These are phyloP conservation scores for Cicer pinnatifidum DNA, from an alignment of 306 rosid species.

Conservation along the genomic window DNA sequence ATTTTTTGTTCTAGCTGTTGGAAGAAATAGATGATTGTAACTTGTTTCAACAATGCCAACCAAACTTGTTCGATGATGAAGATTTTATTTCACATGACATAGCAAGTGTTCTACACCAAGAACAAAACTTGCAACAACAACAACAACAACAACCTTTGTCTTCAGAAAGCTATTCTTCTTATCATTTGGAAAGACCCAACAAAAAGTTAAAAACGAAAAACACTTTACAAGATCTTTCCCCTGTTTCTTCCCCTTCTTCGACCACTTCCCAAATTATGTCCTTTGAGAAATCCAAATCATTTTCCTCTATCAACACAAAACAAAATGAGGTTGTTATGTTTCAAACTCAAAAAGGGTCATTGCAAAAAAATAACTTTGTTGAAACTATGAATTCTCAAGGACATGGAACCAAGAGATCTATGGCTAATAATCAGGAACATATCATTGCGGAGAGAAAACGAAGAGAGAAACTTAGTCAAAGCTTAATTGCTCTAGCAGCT, in stretches of 20 bases:
- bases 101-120: constrained; percentile 27
- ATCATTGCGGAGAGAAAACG: constrained; percentile 79
- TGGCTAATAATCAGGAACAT: constrained; percentile 62
- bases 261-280: constrained; percentile 49
- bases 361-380: background rate
- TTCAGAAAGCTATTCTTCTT: constrained; percentile 52
- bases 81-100: constrained; percentile 47
- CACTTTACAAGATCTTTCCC: background rate
- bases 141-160: constrained; percentile 51
- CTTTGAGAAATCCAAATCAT: constrained; percentile 47
- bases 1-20: constrained; percentile 8
- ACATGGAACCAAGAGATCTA: constrained; percentile 35
- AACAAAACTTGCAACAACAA: constrained; percentile 23
- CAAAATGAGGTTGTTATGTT: background rate
- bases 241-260: constrained; percentile 46
- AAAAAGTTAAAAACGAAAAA: constrained; percentile 30
- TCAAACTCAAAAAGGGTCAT: constrained; percentile 20
- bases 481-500: constrained; percentile 75
- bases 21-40: constrained; percentile 54
- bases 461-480: constrained; percentile 74
- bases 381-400: constrained; percentile 25
- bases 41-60: constrained; percentile 45
- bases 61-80: constrained; percentile 43
- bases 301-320: constrained; percentile 12
- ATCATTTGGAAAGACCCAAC: constrained; percentile 46